Conservation (phyloP, 371 early-diverging fungal genomes). For the Basidiobolus meristosporus region DNA sequence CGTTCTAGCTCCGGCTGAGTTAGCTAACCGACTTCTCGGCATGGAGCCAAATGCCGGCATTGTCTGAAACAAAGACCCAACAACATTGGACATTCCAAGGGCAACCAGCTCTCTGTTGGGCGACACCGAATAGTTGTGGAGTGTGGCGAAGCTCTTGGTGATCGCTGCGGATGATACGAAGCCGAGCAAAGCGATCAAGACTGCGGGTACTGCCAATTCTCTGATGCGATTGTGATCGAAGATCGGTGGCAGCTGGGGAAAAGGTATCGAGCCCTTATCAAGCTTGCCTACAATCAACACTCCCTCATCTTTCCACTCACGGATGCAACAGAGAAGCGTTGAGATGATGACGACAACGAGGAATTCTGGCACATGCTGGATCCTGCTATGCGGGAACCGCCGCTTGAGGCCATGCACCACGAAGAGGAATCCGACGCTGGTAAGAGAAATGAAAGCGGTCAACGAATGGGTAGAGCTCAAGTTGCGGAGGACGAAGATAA, state of each 20-base stretch:
- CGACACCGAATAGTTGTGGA: constrained; percentile 74
- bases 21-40: constrained; percentile 76
- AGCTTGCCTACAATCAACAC: background rate
- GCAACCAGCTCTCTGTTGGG: constrained; percentile 92
- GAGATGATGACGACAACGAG: constrained; percentile 54
- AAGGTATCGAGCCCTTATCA: constrained; percentile 32
- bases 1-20: constrained; percentile 74
- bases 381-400: constrained; percentile 12
- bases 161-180: constrained; percentile 93
- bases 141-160: constrained; percentile 75
- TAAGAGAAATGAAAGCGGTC: constrained; percentile 44
- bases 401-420: constrained; percentile 31
- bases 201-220: constrained; percentile 44
- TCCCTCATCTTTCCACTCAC: constrained; percentile 28
- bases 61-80: constrained; percentile 62
- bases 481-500: constrained; percentile 30
- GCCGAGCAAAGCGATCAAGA: constrained; percentile 78
- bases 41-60: constrained; percentile 86
- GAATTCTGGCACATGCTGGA: constrained; percentile 74
- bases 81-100: constrained; percentile 64
- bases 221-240: constrained; percentile 19
- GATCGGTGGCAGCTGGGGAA: constrained; percentile 28
- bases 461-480: constrained; percentile 31
- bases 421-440: constrained; percentile 43
- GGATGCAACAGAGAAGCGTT: constrained; percentile 32